These are phyloP conservation scores for Chytriomyces sp. DNA, from an alignment of 192 early-diverging fungal genomes.

Conservation along the genomic window DNA sequence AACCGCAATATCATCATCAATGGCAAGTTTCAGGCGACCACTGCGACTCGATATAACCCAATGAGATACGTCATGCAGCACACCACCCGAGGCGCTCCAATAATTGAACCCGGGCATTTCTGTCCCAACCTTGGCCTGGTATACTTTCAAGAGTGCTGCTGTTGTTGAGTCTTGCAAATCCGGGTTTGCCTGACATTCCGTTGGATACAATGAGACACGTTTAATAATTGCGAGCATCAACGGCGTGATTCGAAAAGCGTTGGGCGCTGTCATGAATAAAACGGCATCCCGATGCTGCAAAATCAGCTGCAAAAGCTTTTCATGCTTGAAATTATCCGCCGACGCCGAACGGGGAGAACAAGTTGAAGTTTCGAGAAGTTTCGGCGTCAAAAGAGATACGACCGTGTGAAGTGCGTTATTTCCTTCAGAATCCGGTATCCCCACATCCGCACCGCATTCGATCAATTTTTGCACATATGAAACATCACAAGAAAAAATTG, in stretches of 20 bases:
- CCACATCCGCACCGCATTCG: neutral
- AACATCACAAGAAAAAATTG: neutral
- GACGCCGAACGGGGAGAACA: no score
- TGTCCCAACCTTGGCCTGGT: neutral
- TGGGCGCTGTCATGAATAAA: neutral
- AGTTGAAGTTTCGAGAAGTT: no score
- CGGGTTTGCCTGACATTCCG: no score
- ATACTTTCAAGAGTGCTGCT: neutral
- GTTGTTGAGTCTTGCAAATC: no score
- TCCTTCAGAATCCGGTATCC: neutral
- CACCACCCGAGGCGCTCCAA: neutral
- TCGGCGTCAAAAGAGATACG: neutral
- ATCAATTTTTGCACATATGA: neutral
- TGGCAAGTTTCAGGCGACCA: neutral
- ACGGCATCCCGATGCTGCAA: neutral
- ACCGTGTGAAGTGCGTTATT: neutral
- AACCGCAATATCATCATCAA: neutral
- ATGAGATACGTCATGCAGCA: neutral
- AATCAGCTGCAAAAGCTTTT: neutral
- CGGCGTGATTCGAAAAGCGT: slow-evolving; percentile 6
- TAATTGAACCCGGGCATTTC: neutral
- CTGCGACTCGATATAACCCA: neutral
- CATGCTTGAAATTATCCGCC: neutral
- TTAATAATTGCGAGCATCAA: slow-evolving; percentile 6
- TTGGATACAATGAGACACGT: neutral